phyloP scores from a whole-genome alignment of 2,329 filamentous ascomycete species.

The Cercospora nicotianae region DNA sequence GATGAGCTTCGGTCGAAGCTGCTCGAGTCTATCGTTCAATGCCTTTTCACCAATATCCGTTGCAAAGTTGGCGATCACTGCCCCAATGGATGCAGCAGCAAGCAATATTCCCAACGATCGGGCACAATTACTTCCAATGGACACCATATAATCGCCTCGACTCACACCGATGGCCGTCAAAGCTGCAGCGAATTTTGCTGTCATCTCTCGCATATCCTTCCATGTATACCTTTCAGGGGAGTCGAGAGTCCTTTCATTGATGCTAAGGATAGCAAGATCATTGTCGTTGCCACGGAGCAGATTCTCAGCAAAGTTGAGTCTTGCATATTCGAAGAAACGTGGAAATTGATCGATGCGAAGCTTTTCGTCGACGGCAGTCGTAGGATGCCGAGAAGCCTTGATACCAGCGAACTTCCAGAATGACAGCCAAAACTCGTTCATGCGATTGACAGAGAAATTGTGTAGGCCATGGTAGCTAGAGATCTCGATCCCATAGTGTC shows the following conservation, averaged over 20 bases:
- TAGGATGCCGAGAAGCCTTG: constrained; percentile 15
- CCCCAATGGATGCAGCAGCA: background rate
- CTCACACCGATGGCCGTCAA: background rate
- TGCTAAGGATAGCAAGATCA: constrained; percentile 2
- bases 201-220: background rate
- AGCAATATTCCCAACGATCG: background rate
- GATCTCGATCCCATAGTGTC: background rate
- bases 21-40: constrained; percentile 17
- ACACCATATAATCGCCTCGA: background rate
- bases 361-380: constrained; percentile 3
- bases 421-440: constrained; percentile 24
- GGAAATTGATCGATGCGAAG: constrained; percentile 16
- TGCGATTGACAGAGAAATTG: constrained; percentile 18
- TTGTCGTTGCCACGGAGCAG: constrained; percentile 18
- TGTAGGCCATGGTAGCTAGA: constrained; percentile 18
- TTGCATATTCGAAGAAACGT: constrained; percentile 16
- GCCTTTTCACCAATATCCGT: constrained; percentile 21
- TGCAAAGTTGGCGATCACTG: constrained; percentile 19
- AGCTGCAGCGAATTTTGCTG: background rate
- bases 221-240: background rate
- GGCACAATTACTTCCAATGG: background rate
- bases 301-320: constrained; percentile 20
- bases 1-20: constrained; percentile 30
- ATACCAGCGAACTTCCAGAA: constrained; percentile 20
- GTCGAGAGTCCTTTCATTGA: background rate